A percentile compares a stretch with the other conserved stretches of the same genome.
phyloP scores from a whole-genome alignment of 495 filamentous ascomycete species.

The Oleoguttula mirabilis region DNA sequence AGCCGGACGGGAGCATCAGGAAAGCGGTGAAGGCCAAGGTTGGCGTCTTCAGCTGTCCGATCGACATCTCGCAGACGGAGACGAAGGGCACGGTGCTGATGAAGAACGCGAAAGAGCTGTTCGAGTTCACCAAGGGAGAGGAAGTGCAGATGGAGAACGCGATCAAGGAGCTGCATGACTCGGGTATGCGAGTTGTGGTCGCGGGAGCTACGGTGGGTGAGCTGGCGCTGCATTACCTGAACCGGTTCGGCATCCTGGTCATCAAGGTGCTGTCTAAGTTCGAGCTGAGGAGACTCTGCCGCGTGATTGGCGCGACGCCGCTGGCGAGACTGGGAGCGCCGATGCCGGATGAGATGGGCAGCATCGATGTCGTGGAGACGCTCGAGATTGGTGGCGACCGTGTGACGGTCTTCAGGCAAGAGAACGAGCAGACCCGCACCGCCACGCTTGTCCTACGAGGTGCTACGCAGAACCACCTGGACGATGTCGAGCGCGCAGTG shows the following conservation, averaged over 20 bases:
- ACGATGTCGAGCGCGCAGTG: conserved; percentile 93
- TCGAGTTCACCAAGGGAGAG: conserved; percentile 95
- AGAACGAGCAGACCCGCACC: conserved; percentile 81
- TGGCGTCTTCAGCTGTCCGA: conserved; percentile 88
- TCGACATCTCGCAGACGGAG: conserved; percentile 93
- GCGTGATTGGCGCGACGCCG: conserved; percentile 91
- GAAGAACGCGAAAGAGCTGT: conserved; percentile 96
- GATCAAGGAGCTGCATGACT: conserved; percentile 93
- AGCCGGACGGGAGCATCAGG: conserved; percentile 77
- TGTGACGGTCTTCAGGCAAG: conserved; percentile 96
- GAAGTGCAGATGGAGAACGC: conserved; percentile 78
- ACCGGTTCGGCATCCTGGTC: conserved; percentile 87
- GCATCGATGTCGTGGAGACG: conserved; percentile 89
- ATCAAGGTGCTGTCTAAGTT: conserved; percentile 99
- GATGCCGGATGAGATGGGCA: conserved; percentile 99
- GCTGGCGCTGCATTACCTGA: conserved; percentile 92
- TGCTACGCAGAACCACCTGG: conserved; percentile 94
- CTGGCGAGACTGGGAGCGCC: conserved; percentile 90
- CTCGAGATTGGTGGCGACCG: conserved; percentile 97
- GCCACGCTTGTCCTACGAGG: conserved; percentile 91
- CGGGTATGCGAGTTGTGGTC: conserved; percentile 80
- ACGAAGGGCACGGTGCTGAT: conserved; percentile 99
- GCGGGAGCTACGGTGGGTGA: conserved; percentile 88
- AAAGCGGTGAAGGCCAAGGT: conserved; percentile 88
- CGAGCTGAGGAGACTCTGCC: conserved; percentile 83